Evolutionary conservation across 2,329 filamentous ascomycete genomes (phyloP), one percentile per base, ranked within the genome.

Genomic region (Phaeosphaeria sp.): DNA sequence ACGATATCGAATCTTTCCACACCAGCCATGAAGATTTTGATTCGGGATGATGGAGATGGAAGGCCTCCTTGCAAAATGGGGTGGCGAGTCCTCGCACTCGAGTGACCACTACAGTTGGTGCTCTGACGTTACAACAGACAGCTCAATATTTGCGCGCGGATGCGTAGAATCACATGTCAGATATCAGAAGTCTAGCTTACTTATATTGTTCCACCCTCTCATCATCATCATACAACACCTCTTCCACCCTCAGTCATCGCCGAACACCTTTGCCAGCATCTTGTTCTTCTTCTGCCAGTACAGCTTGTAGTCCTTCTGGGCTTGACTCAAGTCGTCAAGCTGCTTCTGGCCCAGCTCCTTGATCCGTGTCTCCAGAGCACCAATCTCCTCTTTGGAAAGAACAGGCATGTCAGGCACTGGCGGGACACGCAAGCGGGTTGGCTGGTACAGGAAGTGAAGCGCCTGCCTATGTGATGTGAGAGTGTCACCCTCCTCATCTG

Each of bases 221-320:
- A n/a, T n/a, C 9, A 21, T 46, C 3, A 46, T 25, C 43, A 23
- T 47, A 36, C 42, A 53, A 52, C 25, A 39, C 39, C 27, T 30
- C 46, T 25, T 17, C 49, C 51, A 36, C 17, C 27, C 17, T 54
- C 42, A 47, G 15, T 42, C 36, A 21, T 54, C 46, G 11, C 1
- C n/a, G 25, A 46, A 33, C 10, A 39, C 21, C 18, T 47, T n/a
- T 18, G 52, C 59, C 48, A 72, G 54, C 52, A 68, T 56, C 9
- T 50, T 49, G 22, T 60, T 58, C 64, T 75, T 75, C 61, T 55
- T 67, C 36, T 63, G 52, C 68, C 65, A 73, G 56, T 65, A 73
- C 41, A 54, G 54, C 53, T 61, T 50, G 46, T 71, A 54, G 17
- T 69, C 67, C 48, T 63, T 60, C 41, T 72, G 65, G n/a, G 67